Evolutionary conservation across 2,329 filamentous ascomycete species (phyloP).

Genomic region (Sporothrix mexicana): DNA sequence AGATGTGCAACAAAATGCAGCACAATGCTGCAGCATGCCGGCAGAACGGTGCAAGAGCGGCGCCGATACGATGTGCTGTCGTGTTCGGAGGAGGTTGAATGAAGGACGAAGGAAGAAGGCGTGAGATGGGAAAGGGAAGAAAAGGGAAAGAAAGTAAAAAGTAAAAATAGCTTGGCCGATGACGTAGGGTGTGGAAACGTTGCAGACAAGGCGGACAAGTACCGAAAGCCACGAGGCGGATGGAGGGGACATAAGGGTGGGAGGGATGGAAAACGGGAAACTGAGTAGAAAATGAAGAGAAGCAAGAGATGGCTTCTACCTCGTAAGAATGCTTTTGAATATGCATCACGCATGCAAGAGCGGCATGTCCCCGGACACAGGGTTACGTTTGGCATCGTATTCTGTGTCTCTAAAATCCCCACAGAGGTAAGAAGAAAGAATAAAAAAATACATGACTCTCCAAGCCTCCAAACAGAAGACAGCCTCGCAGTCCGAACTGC

Average conservation of each 20-base stretch:
- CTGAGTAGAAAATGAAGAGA: not conserved
- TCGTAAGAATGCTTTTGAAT: not conserved
- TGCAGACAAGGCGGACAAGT: not conserved
- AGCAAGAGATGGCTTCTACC: not conserved
- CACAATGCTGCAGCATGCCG: not conserved
- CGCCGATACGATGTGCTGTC: constrained; percentile 9
- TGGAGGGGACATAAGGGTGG: not conserved
- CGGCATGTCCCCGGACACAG: not conserved
- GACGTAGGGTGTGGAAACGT: not conserved
- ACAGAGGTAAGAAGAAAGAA: not conserved
- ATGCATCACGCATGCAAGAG: constrained; percentile 8
- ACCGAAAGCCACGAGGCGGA: constrained; percentile 3
- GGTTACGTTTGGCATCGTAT: constrained; percentile 1
- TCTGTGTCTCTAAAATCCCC: not conserved
- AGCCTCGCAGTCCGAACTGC: not conserved
- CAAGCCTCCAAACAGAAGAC: no score
- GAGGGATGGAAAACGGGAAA: not conserved
- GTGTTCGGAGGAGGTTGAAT: not conserved
- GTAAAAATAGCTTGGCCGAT: constrained; percentile 21
- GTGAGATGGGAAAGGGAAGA: not conserved
- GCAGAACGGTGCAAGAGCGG: not conserved
- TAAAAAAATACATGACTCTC: constrained; percentile 14
- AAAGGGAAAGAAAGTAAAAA: not conserved
- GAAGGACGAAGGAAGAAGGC: no score
- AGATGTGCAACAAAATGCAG: not conserved